Base-by-base conservation (phyloP, 108 stramenopile species). In the Nitzschia sp. region DNA sequence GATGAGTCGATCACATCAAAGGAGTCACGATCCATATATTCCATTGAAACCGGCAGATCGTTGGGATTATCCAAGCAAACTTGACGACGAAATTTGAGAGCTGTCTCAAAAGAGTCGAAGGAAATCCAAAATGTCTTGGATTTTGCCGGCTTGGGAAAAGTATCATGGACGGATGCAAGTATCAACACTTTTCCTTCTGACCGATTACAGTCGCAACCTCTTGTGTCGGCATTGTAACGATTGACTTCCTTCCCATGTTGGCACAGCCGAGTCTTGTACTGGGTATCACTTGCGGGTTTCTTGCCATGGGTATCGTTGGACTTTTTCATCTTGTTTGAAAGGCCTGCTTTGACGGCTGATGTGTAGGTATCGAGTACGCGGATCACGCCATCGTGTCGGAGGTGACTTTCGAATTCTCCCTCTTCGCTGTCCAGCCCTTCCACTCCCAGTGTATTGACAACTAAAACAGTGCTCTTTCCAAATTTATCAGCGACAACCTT, bases 161-260 rank as follows among this genome's bases (percentile, higher is more conserved):
- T 94, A 62, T 94, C 90, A 65, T 94, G 92, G 1, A 94, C 90
- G 13, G 92, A 86, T 9, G 92, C 92, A 53, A 94, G 64, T 53
- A 94, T 89, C 57, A 94, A 32, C 13, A 94, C 90, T 61, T 94
- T 94, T 16, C 92, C 92, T 72, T 94, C 92, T 28, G 88, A 89
- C 16, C 92, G 87, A 76, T 87, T 88, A 61, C 85, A 89, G 29
- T 89, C 87, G 26, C 58, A 72, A 33, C 92, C 92, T 32, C 35
- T 48, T 13, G 90, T 91, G 71, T 94, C 90, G 2, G 92, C 89
- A 74, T 94, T 94, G 74, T 57, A 91, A 29, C 92, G 86, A 59
- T 83, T 88, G 31, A 94, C 82, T 1, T 69, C 36, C 9, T 71
- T 69, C 1, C 73, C 72, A 52, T 72, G 53, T 38, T 77, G 46